Evolutionary conservation across 371 early-diverging fungal species (phyloP).

Genomic region (Mucor circinelloides): DNA sequence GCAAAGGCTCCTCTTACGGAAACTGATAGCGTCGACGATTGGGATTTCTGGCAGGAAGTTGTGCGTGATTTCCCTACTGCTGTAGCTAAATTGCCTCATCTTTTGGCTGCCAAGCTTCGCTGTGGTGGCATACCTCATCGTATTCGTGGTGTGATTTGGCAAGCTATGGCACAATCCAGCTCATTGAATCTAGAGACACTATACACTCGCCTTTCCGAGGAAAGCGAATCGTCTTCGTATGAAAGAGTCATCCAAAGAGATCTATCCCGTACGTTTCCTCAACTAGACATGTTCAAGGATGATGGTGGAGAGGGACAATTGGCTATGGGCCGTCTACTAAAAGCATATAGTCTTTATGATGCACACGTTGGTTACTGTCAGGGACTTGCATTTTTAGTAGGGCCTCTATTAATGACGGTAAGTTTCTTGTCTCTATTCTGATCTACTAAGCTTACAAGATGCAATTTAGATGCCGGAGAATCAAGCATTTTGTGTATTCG

Average conservation of each 20-base stretch:
- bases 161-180: slow-evolving; percentile 81
- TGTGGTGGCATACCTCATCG: slow-evolving; percentile 83
- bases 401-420: slow-evolving; percentile 87
- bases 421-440: slow-evolving; percentile 5
- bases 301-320: slow-evolving; percentile 87
- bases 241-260: slow-evolving; percentile 90
- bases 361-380: slow-evolving; percentile 95
- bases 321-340: slow-evolving; percentile 80
- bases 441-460: neutral
- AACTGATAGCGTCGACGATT: slow-evolving; percentile 44
- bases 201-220: slow-evolving; percentile 77
- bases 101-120: slow-evolving; percentile 70
- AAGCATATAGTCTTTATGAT: slow-evolving; percentile 91
- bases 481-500: slow-evolving; percentile 90
- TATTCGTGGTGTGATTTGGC: slow-evolving; percentile 91
- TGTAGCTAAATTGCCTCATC: slow-evolving; percentile 61
- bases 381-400: slow-evolving; percentile 91
- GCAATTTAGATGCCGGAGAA: slow-evolving; percentile 81
- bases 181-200: slow-evolving; percentile 76
- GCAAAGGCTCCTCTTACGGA: slow-evolving; percentile 12
- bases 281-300: slow-evolving; percentile 78
- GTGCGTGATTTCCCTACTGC: slow-evolving; percentile 82
- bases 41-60: slow-evolving; percentile 94
- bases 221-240: slow-evolving; percentile 68
- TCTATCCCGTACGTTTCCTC: slow-evolving; percentile 90